Conservation (phyloP, 106 monocot genomes). For the Dioscorea zingiberensis region DNA sequence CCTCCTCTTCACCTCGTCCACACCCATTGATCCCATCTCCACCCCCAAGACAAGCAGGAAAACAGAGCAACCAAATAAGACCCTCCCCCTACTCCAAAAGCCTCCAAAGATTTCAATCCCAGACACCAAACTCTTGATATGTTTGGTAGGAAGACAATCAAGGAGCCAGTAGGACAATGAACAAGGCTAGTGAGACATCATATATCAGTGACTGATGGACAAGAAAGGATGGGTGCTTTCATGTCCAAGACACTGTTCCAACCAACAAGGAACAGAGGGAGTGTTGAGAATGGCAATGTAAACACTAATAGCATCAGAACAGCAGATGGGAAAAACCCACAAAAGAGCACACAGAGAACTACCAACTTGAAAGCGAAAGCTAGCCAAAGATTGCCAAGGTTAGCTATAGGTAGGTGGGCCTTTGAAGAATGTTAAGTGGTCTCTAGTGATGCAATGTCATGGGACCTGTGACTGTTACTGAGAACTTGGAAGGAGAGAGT, state of each 20-base stretch:
- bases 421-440: neutral
- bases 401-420: neutral
- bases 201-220: conserved; percentile 27
- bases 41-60: neutral
- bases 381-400: too few relatives aligned
- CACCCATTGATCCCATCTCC: conserved; percentile 48
- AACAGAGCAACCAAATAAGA: neutral
- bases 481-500: neutral
- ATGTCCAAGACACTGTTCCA: conserved; percentile 49
- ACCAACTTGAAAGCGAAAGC: neutral
- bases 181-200: conserved; percentile 24
- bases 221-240: conserved; percentile 68
- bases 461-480: conserved; percentile 19
- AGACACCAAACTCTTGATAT: conserved; percentile 4
- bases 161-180: neutral
- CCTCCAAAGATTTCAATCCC: neutral
- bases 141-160: neutral
- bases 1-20: conserved; percentile 43
- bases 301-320: neutral
- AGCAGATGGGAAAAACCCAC: neutral
- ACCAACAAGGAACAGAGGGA: conserved; percentile 25
- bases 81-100: neutral
- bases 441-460: conserved; percentile 7
- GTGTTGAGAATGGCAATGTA: conserved; percentile 1
- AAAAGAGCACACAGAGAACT: neutral